These are phyloP conservation scores for Mrakia gelida DNA, from an alignment of 768 basidiomycete species.

Conservation along the genomic window DNA sequence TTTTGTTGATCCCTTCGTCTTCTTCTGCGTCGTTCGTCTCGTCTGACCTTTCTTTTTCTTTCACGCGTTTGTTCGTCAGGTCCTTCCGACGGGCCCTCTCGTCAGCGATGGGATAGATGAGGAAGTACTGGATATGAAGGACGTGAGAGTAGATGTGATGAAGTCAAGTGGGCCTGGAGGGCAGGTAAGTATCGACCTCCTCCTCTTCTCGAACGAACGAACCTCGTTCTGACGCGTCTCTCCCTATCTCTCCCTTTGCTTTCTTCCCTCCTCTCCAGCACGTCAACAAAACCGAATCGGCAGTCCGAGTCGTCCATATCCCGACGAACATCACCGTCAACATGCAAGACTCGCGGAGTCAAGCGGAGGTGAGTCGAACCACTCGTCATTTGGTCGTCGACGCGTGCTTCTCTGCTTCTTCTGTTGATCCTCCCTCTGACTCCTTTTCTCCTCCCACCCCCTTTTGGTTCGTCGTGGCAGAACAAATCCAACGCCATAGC, in stretches of 20 bases:
- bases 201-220: neutral
- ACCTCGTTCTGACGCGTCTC: neutral
- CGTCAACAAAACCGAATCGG: slow-evolving; percentile 98
- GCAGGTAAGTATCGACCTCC: slow-evolving; percentile 54
- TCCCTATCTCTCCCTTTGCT: neutral
- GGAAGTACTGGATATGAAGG: slow-evolving; percentile 66
- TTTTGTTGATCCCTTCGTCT: slow-evolving; percentile 30
- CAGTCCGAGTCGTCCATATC: slow-evolving; percentile 85
- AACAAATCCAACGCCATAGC: neutral
- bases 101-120: slow-evolving; percentile 58
- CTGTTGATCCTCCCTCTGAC: no score
- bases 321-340: slow-evolving; percentile 68
- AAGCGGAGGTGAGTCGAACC: neutral
- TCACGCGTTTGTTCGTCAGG: slow-evolving; percentile 49
- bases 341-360: slow-evolving; percentile 22
- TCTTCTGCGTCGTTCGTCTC: neutral
- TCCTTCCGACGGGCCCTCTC: slow-evolving; percentile 59
- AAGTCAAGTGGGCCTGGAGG: slow-evolving; percentile 91
- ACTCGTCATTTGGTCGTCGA: neutral
- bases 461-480: no score
- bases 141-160: slow-evolving; percentile 90
- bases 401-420: no score
- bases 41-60: neutral
- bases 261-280: slow-evolving; percentile 53
- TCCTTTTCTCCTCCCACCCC: no score